Percentiles rank a stretch among this genome's conserved stretches.
Conservation (phyloP, 805 yeast species). For the Candida tibetensis region DNA sequence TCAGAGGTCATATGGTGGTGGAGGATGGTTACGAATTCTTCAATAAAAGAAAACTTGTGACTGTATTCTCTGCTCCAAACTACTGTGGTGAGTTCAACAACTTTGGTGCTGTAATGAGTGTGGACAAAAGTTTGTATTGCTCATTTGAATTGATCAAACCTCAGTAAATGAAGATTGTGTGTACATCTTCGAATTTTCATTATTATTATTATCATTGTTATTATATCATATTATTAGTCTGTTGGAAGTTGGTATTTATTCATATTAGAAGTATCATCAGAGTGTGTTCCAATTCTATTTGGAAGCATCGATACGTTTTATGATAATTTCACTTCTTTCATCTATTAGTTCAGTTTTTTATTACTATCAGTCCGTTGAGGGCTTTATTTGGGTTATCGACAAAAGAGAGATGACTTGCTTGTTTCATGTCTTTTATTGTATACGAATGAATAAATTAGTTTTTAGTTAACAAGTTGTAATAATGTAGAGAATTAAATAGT, state of each 20-base stretch:
- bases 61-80: conserved; percentile 80
- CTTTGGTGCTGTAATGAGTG: conserved; percentile 79
- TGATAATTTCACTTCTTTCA: conserved; percentile 1
- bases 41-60: conserved; percentile 68
- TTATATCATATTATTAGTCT: conserved; percentile 1
- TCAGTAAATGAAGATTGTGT: too few relatives aligned
- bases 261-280: conserved; percentile 1
- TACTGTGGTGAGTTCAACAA: conserved; percentile 80
- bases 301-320: neutral
- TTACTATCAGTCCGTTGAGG: too few relatives aligned
- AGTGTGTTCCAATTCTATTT: neutral
- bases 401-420: too few relatives aligned
- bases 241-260: conserved; percentile 2
- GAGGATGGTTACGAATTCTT: conserved; percentile 87
- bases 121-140: conserved; percentile 63
- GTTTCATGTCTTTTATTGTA: too few relatives aligned
- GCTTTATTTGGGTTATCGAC: too few relatives aligned
- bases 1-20: conserved; percentile 86
- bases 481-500: too few relatives aligned
- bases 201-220: neutral
- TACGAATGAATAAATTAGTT: too few relatives aligned
- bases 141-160: conserved; percentile 72
- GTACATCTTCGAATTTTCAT: neutral
- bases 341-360: conserved; percentile 9
- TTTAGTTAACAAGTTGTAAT: too few relatives aligned